Conservation (phyloP, 441 rosid species). For the Euphorbia celastroides region DNA sequence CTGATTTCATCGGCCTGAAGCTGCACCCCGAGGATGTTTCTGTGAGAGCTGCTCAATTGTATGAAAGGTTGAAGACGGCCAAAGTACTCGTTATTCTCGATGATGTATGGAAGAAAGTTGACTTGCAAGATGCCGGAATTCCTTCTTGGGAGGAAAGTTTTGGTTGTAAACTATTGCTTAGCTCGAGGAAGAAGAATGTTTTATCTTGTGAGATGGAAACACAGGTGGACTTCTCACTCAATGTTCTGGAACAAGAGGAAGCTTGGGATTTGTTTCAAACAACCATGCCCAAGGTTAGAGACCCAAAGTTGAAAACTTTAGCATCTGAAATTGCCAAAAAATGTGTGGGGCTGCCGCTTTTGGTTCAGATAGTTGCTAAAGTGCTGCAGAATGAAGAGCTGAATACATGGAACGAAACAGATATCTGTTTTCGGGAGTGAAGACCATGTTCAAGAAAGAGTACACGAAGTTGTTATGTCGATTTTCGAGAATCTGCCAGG, state of each 20-base stretch:
- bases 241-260: conserved; percentile 4
- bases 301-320: not conserved
- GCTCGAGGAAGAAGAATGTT: not conserved
- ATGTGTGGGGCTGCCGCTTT: conserved; percentile 4
- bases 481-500: conserved; percentile 6
- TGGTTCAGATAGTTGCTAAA: not conserved
- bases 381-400: not conserved
- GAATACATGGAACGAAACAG: not conserved
- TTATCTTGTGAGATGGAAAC: conserved; percentile 3
- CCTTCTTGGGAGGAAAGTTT: not conserved
- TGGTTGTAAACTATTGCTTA: not conserved
- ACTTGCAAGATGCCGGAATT: conserved; percentile 18
- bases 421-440: not conserved
- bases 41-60: conserved; percentile 15
- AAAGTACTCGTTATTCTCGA: conserved; percentile 8
- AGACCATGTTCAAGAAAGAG: not conserved
- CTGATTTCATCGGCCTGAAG: not conserved
- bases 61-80: conserved; percentile 3
- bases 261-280: conserved; percentile 14
- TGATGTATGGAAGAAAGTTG: conserved; percentile 13
- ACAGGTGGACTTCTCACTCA: not conserved
- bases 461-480: not conserved
- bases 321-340: not conserved
- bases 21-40: not conserved
- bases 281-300: not conserved